Percentiles rank a stretch among this genome's conserved stretches.
Evolutionary conservation across 306 rosid genomes (phyloP).

Genomic region (Crataegus laevigata): DNA sequence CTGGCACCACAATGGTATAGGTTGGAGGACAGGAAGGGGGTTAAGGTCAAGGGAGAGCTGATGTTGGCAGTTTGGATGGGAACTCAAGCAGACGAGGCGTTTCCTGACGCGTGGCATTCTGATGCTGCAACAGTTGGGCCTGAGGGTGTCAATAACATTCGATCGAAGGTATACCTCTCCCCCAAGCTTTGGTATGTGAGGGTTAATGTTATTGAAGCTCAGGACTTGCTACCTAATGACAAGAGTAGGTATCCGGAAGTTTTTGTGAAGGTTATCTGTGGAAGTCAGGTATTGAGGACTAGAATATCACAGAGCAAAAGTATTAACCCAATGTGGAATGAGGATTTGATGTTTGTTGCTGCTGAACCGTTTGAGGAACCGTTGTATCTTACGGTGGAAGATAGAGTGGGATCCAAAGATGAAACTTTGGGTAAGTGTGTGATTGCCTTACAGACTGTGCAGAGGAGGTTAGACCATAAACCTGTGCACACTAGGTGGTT

Average conservation of each 20-base stretch:
- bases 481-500: conserved; percentile 77
- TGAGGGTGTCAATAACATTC: conserved; percentile 55
- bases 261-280: conserved; percentile 52
- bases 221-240: conserved; percentile 62
- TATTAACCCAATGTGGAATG: conserved; percentile 80
- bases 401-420: conserved; percentile 60
- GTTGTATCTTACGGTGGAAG: conserved; percentile 66
- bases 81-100: conserved; percentile 95
- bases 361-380: conserved; percentile 91
- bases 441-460: conserved; percentile 68
- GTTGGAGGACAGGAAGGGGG: conserved; percentile 56
- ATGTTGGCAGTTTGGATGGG: conserved; percentile 99
- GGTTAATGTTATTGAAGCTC: conserved; percentile 87
- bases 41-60: conserved; percentile 65
- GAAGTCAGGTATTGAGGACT: conserved; percentile 58
- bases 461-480: conserved; percentile 77
- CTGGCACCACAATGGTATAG: conserved; percentile 94
- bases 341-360: conserved; percentile 70
- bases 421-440: conserved; percentile 70
- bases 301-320: conserved; percentile 53
- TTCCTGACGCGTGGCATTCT: conserved; percentile 92
- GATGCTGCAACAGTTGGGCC: conserved; percentile 78
- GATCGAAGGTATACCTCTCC: conserved; percentile 79
- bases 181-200: conserved; percentile 93
- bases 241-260: conserved; percentile 74